phyloP scores from a whole-genome alignment of 768 basidiomycete genomes.

The Thelephora aurantiotincta region DNA sequence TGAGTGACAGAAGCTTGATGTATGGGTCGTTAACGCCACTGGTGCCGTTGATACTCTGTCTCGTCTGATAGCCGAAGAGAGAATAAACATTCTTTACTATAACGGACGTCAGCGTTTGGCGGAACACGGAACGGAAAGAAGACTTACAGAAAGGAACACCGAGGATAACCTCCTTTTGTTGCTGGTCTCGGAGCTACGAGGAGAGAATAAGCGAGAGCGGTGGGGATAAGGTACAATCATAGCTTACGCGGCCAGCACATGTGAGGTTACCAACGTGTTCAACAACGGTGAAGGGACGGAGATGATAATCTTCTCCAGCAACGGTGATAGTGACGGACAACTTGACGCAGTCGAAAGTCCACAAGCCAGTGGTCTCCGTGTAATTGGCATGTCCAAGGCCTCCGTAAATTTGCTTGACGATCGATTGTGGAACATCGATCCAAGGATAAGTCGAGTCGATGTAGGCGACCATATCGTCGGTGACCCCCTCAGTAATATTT shows the following conservation, averaged over 20 bases:
- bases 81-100: background rate
- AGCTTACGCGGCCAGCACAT: too few species aligned
- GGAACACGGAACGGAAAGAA: background rate
- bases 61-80: background rate
- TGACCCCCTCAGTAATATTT: too few species aligned
- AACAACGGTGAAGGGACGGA: too few species aligned
- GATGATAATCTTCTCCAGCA: background rate
- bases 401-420: too few species aligned
- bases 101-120: background rate
- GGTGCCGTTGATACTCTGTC: too few species aligned
- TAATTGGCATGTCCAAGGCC: too few species aligned
- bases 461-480: too few species aligned
- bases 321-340: background rate
- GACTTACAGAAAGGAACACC: background rate
- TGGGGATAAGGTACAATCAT: too few species aligned
- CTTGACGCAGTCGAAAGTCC: background rate
- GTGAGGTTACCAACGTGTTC: too few species aligned
- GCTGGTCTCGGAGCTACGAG: background rate
- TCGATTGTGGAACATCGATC: too few species aligned
- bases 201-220: too few species aligned
- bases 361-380: background rate
- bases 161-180: background rate
- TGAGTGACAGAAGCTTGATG: background rate
- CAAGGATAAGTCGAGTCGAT: too few species aligned
- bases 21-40: background rate